Base-by-base conservation (phyloP, 768 basidiomycete genomes). In the Mycena kentingensis region DNA sequence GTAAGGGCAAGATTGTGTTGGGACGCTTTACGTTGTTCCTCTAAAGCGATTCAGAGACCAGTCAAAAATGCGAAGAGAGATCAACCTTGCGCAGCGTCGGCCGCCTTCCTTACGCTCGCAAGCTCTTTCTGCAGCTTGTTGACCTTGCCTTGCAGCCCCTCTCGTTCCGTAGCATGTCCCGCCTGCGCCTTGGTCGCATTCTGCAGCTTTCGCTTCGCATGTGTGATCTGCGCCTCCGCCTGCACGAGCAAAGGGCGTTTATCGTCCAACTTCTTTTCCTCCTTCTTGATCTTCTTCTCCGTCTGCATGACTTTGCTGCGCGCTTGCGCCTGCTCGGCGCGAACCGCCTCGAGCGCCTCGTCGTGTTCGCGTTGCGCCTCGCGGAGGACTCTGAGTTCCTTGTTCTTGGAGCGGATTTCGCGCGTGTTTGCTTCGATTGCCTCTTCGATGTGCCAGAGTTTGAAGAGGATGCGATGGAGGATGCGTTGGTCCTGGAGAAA, bases 161-260 rank as follows among this genome's bases (percentile, higher is more conserved):
- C 62, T 57, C 70, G 81, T 68, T 67, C 90, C 53, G 82, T 84
- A 34, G 70, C 63, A 0, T 94, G 81, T 36, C 86, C 83, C 25
- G 85, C 85, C 35, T 73, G 75, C 2, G 82, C 79, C 49, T 81
- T 80, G 45, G 74, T 67, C 0, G 90, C 86, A 58, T 90, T 90
- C 47, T 82, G 80, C 24, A 83, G 72, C 64, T 95, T 96, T 44
- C 91, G 82, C 24, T 82, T 77, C 0, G 90, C 84, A 63, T 98
- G 96, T 10, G 84, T 80, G 51, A 98, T 93, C 65, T 95, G 92
- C 5, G 91, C 88, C 51, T 96, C 91, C 24, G 88, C 75, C 0
- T 87, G 79, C 24, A 93, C 84, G 2, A 98, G 77, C 41, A 90
- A 88, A 2, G 97, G 95, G 71, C 82, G 83, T 93, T 90, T 92